Base-by-base conservation (phyloP, 805 yeast genomes). In the Yarrowia sp. region DNA sequence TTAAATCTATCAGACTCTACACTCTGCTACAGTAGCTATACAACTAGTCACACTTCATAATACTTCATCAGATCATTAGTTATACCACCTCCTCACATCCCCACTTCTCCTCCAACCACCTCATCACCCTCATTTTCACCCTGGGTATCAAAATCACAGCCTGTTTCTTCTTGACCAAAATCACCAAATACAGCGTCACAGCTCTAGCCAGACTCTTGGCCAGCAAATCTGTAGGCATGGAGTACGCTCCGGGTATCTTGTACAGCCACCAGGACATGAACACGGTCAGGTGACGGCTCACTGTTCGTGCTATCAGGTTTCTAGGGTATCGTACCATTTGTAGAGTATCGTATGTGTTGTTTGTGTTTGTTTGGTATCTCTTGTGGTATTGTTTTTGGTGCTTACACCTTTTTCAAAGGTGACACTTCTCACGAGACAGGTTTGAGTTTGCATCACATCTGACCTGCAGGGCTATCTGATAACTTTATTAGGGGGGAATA, bases 241-340 rank as follows among this genome's bases (percentile, higher is more conserved):
- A 51, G 44, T 51, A 51, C 7, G 60, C 60, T 14, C 60, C 60
- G 33, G 60, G 60, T 38, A 51, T 51, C 44, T 51, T 51, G 35
- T 51, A 51, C 43, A 51, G 44, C 60, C 60, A 51, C 44, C 44
- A 38, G 8, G 60, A 35, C 44, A 51, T 38, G 36, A 36, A 51
- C 6, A 51, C 32, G 11, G 60, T 51, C 60, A 51, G 32, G n/a
- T 51, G 44, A 14, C 60, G 60, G 13, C 44, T 38, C 22, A 51
- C 10, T 22, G 44, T 8, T 38, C 60, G 44, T 5, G 22, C 33
- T 5, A 51, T 6, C n/a, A 51, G 33, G 44, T 39, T 51, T 51
- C 60, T 8, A n/a, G 60, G 60, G 44, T 51, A 51, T 51, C 60
- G 43, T 10, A 51, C 60, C 60, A 51, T 51, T n/a, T n/a, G n/a